A percentile compares a stretch with the other conserved stretches of the same genome.
Conservation (phyloP, 176 grass and related monocot species). For the Oryza rufipogon region DNA sequence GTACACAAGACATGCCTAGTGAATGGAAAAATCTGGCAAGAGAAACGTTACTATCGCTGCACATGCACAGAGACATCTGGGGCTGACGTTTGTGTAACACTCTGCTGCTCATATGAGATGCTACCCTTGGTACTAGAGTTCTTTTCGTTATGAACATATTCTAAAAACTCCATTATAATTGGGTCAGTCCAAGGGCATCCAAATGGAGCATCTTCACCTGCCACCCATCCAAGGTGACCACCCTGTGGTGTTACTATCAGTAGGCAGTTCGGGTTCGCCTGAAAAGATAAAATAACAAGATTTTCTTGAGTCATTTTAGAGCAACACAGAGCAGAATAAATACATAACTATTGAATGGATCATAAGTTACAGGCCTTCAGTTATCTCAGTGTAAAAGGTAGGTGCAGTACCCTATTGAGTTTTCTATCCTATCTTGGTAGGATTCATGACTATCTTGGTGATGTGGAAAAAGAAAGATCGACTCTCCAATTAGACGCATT, state of each 20-base stretch:
- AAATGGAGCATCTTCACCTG: slow-evolving; percentile 78
- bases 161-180: slow-evolving; percentile 90
- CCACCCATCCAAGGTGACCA: slow-evolving; percentile 93
- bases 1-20: neutral
- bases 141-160: slow-evolving; percentile 66
- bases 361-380: neutral
- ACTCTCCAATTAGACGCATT: neutral
- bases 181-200: slow-evolving; percentile 95
- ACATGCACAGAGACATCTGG: slow-evolving; percentile 48
- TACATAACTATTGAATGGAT: neutral
- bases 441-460: neutral
- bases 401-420: neutral
- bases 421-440: neutral
- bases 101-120: slow-evolving; percentile 38
- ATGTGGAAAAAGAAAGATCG: neutral
- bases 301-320: neutral
- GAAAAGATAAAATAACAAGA: slow-evolving; percentile 35
- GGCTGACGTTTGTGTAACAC: slow-evolving; percentile 34
- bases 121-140: slow-evolving; percentile 30
- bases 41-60: slow-evolving; percentile 39
- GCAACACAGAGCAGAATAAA: neutral
- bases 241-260: slow-evolving; percentile 91
- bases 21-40: neutral
- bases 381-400: neutral
- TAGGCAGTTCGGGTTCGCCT: slow-evolving; percentile 87